Base-by-base conservation (phyloP, 2,329 filamentous ascomycete genomes). In the Basipetospora chlamydospora region DNA sequence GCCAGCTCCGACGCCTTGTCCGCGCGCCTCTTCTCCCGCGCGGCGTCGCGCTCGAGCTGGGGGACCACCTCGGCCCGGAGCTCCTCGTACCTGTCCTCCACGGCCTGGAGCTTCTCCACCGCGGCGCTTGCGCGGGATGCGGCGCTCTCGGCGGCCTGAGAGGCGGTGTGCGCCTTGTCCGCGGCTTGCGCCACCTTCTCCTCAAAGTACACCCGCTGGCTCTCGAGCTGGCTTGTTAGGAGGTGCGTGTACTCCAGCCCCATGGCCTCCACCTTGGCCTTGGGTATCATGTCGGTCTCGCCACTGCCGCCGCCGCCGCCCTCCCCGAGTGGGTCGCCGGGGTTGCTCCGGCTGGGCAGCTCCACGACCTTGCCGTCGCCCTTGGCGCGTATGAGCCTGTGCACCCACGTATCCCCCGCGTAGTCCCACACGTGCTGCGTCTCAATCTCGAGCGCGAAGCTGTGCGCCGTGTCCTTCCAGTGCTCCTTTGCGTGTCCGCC, bases 401-500 rank as follows among this genome's bases (percentile, higher is more conserved):
- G 90, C 33, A 96, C 90, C 67, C 94, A 98, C 50, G 80, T 82
- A 51, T 98, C 90, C 4, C 84, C 86, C 0, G 83, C 84, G 45
- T 98, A 98, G 57, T 98, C 90, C 90, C 90, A 98, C 1, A 98
- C 87, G 47, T 94, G 80, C 54, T 98, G 88, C 1, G 86, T 93
- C 42, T 80, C 77, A 26, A 96, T 73, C 53, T 98, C 90, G 54
- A 98, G 81, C 18, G 86, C 81, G 52, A 94, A 98, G 43, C 81
- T 82, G 56, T 98, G 90, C 4, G 77, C 75, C 3, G 84, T 92
- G 38, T 83, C 72, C 57, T 92, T 86, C 73, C 85, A 95, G 57
- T 95, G 87, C 10, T 83, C 80, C 54, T 93, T 94, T 23, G 88
- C 87, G 49, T 96, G 87, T 0, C 86, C 90, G 20, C 80, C 77